These are phyloP conservation scores for Sistotremastrum niveocremeum DNA, from an alignment of 768 basidiomycete species.

Conservation along the genomic window DNA sequence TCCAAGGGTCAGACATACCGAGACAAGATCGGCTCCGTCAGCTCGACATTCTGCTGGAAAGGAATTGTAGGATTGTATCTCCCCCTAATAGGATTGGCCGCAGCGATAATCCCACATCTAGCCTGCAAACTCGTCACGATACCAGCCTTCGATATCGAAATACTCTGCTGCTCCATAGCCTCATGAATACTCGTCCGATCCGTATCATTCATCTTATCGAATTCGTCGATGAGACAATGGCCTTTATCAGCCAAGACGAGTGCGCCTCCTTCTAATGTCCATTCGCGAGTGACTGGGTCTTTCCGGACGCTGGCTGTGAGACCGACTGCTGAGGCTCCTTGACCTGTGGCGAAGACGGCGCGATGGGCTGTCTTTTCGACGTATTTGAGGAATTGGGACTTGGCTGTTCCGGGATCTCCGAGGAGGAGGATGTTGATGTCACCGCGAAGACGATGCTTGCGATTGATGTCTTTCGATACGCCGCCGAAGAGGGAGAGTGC, in stretches of 20 bases:
- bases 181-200: constrained; percentile 98
- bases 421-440: constrained; percentile 95
- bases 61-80: constrained; percentile 98
- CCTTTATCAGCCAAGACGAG: constrained; percentile 98
- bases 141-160: constrained; percentile 97
- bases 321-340: constrained; percentile 97
- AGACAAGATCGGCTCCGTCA: constrained; percentile 96
- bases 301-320: constrained; percentile 98
- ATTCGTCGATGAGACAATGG: constrained; percentile 95
- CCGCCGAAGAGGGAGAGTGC: constrained; percentile 93
- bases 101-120: constrained; percentile 93
- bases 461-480: constrained; percentile 88
- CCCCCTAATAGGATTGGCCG: constrained; percentile 94
- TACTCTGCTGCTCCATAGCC: constrained; percentile 99
- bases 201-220: constrained; percentile 99
- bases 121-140: constrained; percentile 98
- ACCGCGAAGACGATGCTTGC: constrained; percentile 91
- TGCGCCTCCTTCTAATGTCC: constrained; percentile 97
- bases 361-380: constrained; percentile 97
- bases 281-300: constrained; percentile 92
- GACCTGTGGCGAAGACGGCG: constrained; percentile 96
- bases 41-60: constrained; percentile 95
- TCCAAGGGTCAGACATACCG: too few species aligned
- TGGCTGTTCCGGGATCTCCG: constrained; percentile 97
- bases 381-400: constrained; percentile 98